Evolutionary conservation across 768 basidiomycete species (phyloP).

Genomic region (Mycena belliarum): DNA sequence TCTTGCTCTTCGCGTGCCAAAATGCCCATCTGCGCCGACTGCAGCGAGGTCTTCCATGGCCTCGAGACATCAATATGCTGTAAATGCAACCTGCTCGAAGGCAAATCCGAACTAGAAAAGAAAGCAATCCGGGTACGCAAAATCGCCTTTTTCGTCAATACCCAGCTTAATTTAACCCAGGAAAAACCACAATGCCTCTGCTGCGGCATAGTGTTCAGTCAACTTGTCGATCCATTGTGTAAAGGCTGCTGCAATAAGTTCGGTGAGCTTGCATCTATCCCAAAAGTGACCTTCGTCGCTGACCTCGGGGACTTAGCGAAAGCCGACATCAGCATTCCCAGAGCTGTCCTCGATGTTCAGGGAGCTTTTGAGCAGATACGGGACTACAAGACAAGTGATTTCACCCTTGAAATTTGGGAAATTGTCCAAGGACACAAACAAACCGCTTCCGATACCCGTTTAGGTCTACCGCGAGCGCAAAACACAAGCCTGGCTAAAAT

Average conservation of each 20-base stretch:
- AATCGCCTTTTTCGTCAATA: background rate
- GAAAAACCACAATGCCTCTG: background rate
- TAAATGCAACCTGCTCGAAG: background rate
- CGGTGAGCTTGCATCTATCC: background rate
- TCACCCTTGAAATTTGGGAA: conserved; percentile 9
- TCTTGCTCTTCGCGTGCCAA: no score
- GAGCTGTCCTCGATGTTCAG: background rate
- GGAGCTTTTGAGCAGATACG: background rate
- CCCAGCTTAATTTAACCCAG: background rate
- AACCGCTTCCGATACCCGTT: conserved; percentile 4
- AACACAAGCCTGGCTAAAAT: conserved; percentile 2
- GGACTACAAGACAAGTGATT: conserved; percentile 12
- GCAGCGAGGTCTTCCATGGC: background rate
- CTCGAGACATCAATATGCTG: background rate
- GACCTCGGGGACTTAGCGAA: background rate
- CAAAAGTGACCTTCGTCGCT: no score
- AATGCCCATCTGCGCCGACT: conserved; percentile 6
- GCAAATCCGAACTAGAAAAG: conserved; percentile 3
- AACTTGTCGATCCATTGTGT: conserved; percentile 1
- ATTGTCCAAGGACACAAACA: conserved; percentile 3
- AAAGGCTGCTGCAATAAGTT: background rate
- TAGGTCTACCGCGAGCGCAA: conserved; percentile 5
- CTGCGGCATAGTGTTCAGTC: background rate
- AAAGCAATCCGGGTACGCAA: background rate
- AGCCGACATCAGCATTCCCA: conserved; percentile 1